Conservation (phyloP, 1,139 yeast genomes). For the Nakaseomyces delphensis region DNA sequence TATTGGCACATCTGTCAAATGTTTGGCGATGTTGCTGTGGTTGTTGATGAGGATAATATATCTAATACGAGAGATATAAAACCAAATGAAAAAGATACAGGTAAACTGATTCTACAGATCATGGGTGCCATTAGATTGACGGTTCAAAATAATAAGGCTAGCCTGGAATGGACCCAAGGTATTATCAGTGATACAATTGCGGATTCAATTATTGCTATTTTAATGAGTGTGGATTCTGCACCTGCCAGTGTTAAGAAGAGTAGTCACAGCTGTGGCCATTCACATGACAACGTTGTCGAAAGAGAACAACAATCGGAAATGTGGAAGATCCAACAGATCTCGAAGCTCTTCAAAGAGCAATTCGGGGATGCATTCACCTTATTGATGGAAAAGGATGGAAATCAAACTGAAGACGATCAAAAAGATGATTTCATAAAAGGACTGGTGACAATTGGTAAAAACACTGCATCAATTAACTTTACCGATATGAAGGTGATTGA, state of each 20-base stretch:
- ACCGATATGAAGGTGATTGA: slow-evolving; percentile 52
- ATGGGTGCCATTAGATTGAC: slow-evolving; percentile 51
- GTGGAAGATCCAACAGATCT: slow-evolving; percentile 55
- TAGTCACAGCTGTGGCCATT: slow-evolving; percentile 48
- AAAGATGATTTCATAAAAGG: slow-evolving; percentile 23
- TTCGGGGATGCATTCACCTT: slow-evolving; percentile 66
- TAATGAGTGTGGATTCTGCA: slow-evolving; percentile 85
- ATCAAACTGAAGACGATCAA: slow-evolving; percentile 34
- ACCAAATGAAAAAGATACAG: slow-evolving; percentile 13
- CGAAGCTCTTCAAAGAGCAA: slow-evolving; percentile 64
- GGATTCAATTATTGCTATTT: slow-evolving; percentile 83
- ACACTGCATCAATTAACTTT: slow-evolving; percentile 62
- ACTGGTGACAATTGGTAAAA: slow-evolving; percentile 53
- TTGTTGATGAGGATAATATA: slow-evolving; percentile 46
- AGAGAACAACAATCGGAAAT: slow-evolving; percentile 21
- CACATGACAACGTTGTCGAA: slow-evolving; percentile 27
- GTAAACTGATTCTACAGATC: slow-evolving; percentile 36
- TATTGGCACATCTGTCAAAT: slow-evolving; percentile 89
- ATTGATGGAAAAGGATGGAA: slow-evolving; percentile 30
- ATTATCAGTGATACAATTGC: slow-evolving; percentile 89
- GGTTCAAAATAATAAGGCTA: slow-evolving; percentile 41
- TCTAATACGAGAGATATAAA: slow-evolving; percentile 28
- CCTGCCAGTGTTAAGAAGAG: slow-evolving; percentile 90
- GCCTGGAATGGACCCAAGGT: slow-evolving; percentile 88
- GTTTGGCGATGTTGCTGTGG: slow-evolving; percentile 76